Evolutionary conservation across 306 rosid species (phyloP), one percentile per base, ranked within the genome.

Genomic region (Vigna reflexopilosa): DNA sequence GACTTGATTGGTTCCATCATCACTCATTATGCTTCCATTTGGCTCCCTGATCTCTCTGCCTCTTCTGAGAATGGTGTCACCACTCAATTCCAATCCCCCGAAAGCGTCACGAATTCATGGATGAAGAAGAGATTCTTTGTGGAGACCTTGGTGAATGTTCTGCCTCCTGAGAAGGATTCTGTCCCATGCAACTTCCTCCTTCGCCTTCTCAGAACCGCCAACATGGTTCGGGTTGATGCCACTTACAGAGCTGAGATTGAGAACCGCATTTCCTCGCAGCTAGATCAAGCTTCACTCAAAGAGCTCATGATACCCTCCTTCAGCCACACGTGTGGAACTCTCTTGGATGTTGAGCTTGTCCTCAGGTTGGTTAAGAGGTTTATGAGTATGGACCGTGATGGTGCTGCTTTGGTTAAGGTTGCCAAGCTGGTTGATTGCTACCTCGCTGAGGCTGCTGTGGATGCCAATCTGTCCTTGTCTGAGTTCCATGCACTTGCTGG

Each of bases 281-380:
- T 94, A 7, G 98, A 94, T 51, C 89, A 90, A 67, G 98, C 97
- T 28, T 88, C 93, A 2, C 50, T 95, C 62, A 87, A 85, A 55
- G 98, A 95, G 82, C 81, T 91, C 0, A 85, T 95, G 98, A 92
- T 95, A 44, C 98, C 98, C 5, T 92, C 98, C 55, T 95, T 95
- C 59, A 86, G 90, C 16, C 97, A 95, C 87, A 95, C 93, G 0
- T 89, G 97, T 45, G 98, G 85, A 50, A 95, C 98, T 0, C 76
- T 95, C 69, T 66, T 92, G 9, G 98, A 95, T 64, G 90, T 91
- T 32, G 97, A 86, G 57, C 87, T 95, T 1, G 90, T 95, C 44
- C 78, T 68, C 13, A 73, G 94, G 73, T 80, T 95, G 83, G 96
- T 89, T 38, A 87, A 87, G 89, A 85, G 84, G 82, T 95, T 91